These are phyloP conservation scores for Kernera saxatilis DNA, from an alignment of 345 rosid species.

Conservation along the genomic window DNA sequence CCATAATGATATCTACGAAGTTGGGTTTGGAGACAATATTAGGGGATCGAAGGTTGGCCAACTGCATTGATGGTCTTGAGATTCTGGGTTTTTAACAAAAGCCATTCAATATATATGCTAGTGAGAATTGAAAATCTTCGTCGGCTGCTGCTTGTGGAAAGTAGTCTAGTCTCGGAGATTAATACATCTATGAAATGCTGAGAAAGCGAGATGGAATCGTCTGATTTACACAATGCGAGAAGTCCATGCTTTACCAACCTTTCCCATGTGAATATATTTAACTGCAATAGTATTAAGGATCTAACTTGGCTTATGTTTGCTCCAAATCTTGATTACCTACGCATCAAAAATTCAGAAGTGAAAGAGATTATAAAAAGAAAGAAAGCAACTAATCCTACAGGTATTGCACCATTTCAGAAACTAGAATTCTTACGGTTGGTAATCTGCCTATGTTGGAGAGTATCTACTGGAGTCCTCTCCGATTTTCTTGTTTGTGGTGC, in stretches of 20 bases:
- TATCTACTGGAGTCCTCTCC: conserved; percentile 10
- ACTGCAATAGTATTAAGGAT: not conserved
- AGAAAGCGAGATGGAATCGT: not conserved
- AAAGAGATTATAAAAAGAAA: not conserved
- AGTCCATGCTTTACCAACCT: not conserved
- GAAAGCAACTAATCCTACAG: not conserved
- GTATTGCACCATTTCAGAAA: not conserved
- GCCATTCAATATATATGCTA: not conserved
- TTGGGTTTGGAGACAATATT: not conserved
- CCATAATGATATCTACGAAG: not conserved
- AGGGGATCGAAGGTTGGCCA: not conserved
- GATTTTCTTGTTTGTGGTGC: not conserved
- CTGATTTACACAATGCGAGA: not conserved
- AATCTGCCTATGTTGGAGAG: not conserved
- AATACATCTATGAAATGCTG: not conserved
- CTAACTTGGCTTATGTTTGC: not conserved
- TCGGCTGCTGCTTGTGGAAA: not conserved
- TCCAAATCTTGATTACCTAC: not conserved
- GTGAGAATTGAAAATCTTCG: not conserved
- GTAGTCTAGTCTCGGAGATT: not conserved
- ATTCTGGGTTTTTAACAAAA: not conserved
- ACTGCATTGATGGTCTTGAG: not conserved
- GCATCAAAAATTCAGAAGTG: not conserved
- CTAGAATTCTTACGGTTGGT: rapidly evolving
- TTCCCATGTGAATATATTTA: not conserved